phyloP scores from a whole-genome alignment of 2,329 filamentous ascomycete genomes.

The Exophiala aquamarina region DNA sequence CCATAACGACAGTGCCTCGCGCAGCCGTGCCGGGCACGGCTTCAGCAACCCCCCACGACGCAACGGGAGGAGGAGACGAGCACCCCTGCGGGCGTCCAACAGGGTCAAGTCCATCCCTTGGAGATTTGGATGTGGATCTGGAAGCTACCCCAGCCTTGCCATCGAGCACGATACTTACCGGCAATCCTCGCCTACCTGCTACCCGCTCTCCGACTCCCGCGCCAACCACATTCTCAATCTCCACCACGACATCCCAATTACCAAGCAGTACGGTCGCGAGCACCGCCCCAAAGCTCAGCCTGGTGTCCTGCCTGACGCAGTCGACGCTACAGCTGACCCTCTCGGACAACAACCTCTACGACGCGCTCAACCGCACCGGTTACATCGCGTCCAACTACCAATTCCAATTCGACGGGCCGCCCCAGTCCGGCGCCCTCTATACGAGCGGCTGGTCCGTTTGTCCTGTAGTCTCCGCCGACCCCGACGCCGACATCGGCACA shows the following conservation, averaged over 20 bases:
- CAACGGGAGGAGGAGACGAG: too few relatives aligned
- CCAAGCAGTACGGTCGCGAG: not conserved
- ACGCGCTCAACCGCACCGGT: slow-evolving; percentile 66
- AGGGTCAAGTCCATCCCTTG: not conserved
- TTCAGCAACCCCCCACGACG: too few relatives aligned
- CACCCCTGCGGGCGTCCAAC: too few relatives aligned
- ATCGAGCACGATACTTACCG: too few relatives aligned
- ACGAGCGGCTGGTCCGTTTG: slow-evolving; percentile 75
- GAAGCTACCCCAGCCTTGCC: too few relatives aligned
- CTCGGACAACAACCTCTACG: slow-evolving; percentile 62
- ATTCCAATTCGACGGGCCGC: slow-evolving; percentile 72
- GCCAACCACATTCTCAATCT: not conserved
- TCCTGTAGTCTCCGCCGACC: slow-evolving; percentile 54
- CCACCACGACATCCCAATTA: too few relatives aligned
- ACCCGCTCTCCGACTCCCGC: not conserved
- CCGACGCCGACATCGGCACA: not conserved
- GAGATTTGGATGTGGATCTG: too few relatives aligned
- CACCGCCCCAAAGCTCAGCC: not conserved
- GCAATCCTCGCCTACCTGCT: not conserved
- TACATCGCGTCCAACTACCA: slow-evolving; percentile 81
- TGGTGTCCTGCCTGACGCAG: slow-evolving; percentile 20
- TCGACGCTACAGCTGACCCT: slow-evolving; percentile 54
- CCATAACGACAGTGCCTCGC: not conserved
- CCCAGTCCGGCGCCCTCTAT: slow-evolving; percentile 70
- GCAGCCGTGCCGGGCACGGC: slow-evolving; percentile 15